Evolutionary conservation across 306 rosid species (phyloP).

Genomic region (Casuarina equisetifolia): DNA sequence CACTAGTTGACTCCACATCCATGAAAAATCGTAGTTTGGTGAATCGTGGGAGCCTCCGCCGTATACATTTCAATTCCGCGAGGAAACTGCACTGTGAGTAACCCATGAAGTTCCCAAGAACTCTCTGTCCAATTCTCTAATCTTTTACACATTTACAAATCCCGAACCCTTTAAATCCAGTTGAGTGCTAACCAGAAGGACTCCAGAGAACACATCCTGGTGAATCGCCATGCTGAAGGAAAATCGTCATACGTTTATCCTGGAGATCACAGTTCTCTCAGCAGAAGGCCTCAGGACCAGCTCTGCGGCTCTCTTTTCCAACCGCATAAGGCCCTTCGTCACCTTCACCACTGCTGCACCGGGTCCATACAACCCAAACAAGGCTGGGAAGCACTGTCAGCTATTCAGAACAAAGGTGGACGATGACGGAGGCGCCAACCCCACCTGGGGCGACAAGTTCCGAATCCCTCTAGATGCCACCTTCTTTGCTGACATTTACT

Average conservation of each 20-base stretch:
- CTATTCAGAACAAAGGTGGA: constrained; percentile 41
- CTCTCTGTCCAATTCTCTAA: constrained; percentile 1
- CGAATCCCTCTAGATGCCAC: constrained; percentile 39
- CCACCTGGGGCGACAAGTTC: constrained; percentile 49
- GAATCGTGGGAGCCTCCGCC: not conserved
- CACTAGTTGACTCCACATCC: not conserved
- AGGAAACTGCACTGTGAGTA: constrained; percentile 30
- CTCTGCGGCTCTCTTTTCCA: constrained; percentile 21
- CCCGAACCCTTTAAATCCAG: not conserved
- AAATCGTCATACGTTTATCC: constrained; percentile 25
- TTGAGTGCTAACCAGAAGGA: not conserved
- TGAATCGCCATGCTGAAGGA: not conserved
- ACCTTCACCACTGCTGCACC: constrained; percentile 40
- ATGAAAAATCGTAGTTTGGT: not conserved
- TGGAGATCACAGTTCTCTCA: constrained; percentile 55
- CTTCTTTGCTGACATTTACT: constrained; percentile 41
- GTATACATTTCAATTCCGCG: constrained; percentile 15
- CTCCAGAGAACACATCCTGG: not conserved
- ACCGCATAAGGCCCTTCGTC: constrained; percentile 44
- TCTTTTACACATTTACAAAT: not conserved
- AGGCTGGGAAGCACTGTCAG: constrained; percentile 17
- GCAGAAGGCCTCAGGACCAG: constrained; percentile 44
- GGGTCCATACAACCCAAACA: not conserved
- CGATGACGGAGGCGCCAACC: constrained; percentile 33
- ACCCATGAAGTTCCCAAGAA: constrained; percentile 14